phyloP scores from a whole-genome alignment of 768 basidiomycete species.

The Hericium erinaceus region DNA sequence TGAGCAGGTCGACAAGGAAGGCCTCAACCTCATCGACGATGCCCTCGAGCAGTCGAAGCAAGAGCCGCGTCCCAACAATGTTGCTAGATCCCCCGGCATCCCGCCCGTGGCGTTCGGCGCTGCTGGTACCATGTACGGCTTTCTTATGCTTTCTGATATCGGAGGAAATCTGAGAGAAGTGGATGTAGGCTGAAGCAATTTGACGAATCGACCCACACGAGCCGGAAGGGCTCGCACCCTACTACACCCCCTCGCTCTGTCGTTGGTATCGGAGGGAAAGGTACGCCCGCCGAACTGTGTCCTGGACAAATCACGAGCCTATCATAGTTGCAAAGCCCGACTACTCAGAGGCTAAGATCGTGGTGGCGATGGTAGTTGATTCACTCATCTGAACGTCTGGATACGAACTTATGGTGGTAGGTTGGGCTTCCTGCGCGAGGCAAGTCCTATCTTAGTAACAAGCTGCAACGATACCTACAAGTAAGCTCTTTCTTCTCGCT shows the following conservation, averaged over 20 bases:
- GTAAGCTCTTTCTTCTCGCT: slow-evolving; percentile 27
- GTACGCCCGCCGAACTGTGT: slow-evolving; percentile 27
- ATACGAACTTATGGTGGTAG: slow-evolving; percentile 27
- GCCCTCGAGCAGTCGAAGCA: not conserved
- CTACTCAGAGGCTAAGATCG: slow-evolving; percentile 97
- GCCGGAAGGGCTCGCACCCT: slow-evolving; percentile 61
- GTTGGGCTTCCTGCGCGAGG: slow-evolving; percentile 97
- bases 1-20: not conserved
- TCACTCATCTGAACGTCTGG: not conserved
- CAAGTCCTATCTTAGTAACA: slow-evolving; percentile 97
- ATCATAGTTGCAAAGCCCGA: slow-evolving; percentile 88
- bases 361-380: slow-evolving; percentile 80
- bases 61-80: not conserved
- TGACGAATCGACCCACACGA: slow-evolving; percentile 64
- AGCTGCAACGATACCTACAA: slow-evolving; percentile 91
- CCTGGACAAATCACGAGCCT: not conserved
- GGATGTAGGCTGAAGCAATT: slow-evolving; percentile 63
- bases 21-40: not conserved
- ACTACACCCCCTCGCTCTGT: slow-evolving; percentile 77
- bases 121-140: slow-evolving; percentile 61
- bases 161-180: not conserved
- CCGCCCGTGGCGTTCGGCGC: slow-evolving; percentile 63
- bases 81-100: not conserved
- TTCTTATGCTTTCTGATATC: not conserved
- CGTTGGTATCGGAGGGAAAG: slow-evolving; percentile 85